Evolutionary conservation across 768 basidiomycete species (phyloP).

Genomic region (Kwoniella botswanensis): DNA sequence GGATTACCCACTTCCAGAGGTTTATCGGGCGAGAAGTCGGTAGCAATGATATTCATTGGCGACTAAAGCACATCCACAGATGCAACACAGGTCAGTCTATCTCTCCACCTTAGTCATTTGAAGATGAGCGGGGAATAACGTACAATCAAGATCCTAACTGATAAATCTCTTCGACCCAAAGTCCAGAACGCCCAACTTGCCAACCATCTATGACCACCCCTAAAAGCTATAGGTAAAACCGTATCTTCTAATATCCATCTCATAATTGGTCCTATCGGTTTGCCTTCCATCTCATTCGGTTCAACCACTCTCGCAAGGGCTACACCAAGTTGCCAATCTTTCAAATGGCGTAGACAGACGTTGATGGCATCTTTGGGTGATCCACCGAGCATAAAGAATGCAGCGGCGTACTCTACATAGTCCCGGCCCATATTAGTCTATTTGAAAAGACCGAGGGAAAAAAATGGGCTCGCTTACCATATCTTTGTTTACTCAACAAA

Average conservation of each 20-base stretch:
- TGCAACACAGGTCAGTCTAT: background rate
- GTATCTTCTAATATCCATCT: slow-evolving; percentile 71
- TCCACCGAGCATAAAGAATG: slow-evolving; percentile 92
- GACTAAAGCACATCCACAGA: slow-evolving; percentile 45
- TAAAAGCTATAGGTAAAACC: slow-evolving; percentile 83
- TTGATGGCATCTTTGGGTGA: slow-evolving; percentile 87
- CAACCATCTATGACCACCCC: slow-evolving; percentile 87
- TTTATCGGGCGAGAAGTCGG: slow-evolving; percentile 27
- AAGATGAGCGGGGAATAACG: slow-evolving; percentile 49
- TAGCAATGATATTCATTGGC: slow-evolving; percentile 42
- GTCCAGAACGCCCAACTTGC: slow-evolving; percentile 97
- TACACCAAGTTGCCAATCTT: slow-evolving; percentile 88
- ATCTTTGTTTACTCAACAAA: slow-evolving; percentile 84
- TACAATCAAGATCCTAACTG: slow-evolving; percentile 88
- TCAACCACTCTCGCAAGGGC: slow-evolving; percentile 85
- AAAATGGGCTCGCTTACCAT: slow-evolving; percentile 66
- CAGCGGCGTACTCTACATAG: slow-evolving; percentile 87
- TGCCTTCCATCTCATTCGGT: slow-evolving; percentile 57
- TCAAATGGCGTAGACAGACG: slow-evolving; percentile 83
- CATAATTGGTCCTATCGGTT: slow-evolving; percentile 79
- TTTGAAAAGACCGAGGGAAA: background rate
- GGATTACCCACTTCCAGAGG: slow-evolving; percentile 70
- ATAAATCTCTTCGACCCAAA: slow-evolving; percentile 81
- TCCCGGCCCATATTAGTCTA: background rate
- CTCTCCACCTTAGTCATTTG: no score